Conservation (phyloP, 1,284 basidiomycete species). For the Puccinia coronata region DNA sequence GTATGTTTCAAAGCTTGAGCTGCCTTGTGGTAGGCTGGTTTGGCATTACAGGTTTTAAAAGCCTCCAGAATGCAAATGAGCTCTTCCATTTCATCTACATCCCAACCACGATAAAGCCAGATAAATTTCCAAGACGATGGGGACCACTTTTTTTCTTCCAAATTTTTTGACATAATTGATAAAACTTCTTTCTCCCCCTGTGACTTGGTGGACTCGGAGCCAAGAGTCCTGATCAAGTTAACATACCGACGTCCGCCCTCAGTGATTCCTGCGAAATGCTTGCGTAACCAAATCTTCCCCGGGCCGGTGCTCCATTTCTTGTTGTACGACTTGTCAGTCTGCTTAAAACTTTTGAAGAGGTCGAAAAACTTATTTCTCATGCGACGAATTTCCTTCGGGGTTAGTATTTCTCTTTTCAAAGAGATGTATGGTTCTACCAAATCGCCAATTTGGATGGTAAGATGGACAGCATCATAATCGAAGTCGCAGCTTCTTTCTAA, state of each 20-base stretch:
- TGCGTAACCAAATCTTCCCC: slow-evolving; percentile 2
- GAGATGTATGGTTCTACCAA: not conserved
- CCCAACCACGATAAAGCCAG: slow-evolving; percentile 24
- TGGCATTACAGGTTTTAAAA: slow-evolving; percentile 20
- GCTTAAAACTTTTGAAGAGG: slow-evolving; percentile 21
- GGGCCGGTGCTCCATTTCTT: slow-evolving; percentile 8
- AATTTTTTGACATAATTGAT: not conserved
- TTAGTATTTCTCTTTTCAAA: not conserved
- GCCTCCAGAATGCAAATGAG: slow-evolving; percentile 12
- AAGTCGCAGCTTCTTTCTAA: not conserved
- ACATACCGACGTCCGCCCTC: not conserved
- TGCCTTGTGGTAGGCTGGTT: not conserved
- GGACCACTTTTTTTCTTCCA: no score
- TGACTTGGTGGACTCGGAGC: not conserved
- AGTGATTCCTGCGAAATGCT: not conserved
- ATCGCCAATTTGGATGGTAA: slow-evolving; percentile 26
- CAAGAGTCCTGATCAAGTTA: not conserved
- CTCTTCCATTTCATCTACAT: slow-evolving; percentile 32
- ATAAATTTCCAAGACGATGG: not conserved
- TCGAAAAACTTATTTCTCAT: not conserved
- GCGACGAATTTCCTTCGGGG: not conserved
- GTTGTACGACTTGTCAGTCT: slow-evolving; percentile 17
- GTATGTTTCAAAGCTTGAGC: not conserved
- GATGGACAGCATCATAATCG: slow-evolving; percentile 1
- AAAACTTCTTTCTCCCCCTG: not conserved